Percentiles rank a stretch among this genome's conserved stretches.
Evolutionary conservation across 2,329 filamentous ascomycete species (phyloP).

Genomic region (Paecilomyces fulvus): DNA sequence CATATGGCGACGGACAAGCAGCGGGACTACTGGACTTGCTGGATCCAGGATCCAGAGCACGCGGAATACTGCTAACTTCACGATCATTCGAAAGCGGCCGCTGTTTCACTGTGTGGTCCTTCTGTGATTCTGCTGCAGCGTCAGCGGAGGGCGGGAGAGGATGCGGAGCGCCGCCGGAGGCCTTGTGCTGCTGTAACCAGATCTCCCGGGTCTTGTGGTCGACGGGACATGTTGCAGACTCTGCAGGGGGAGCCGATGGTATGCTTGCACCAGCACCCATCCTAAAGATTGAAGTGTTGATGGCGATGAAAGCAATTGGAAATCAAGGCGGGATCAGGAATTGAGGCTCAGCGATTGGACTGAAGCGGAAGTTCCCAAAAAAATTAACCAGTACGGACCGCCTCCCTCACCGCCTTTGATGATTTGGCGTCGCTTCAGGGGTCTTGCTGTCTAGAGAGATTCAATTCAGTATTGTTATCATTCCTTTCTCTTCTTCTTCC

Average conservation of each 20-base stretch:
- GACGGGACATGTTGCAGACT: constrained; percentile 61
- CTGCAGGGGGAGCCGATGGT: constrained; percentile 15
- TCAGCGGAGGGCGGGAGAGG: constrained; percentile 18
- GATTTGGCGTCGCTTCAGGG: constrained; percentile 4
- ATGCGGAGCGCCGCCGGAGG: constrained; percentile 26
- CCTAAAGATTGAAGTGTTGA: constrained; percentile 7
- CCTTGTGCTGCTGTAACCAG: constrained; percentile 59
- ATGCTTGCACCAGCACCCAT: constrained; percentile 34
- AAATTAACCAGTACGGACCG: constrained; percentile 2
- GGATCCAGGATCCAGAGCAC: constrained; percentile 36
- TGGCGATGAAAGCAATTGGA: constrained; percentile 7
- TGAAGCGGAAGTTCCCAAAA: background rate
- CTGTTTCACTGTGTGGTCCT: constrained; percentile 19
- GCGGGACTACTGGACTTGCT: constrained; percentile 8
- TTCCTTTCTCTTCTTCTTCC: background rate
- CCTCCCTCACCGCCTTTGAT: constrained; percentile 10
- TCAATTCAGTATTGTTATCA: background rate
- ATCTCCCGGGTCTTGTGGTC: constrained; percentile 81
- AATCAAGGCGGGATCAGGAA: background rate
- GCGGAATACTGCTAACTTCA: constrained; percentile 71
- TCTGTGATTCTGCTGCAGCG: constrained; percentile 17
- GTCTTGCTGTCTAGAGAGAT: background rate
- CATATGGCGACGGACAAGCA: constrained; percentile 21
- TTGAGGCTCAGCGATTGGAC: background rate
- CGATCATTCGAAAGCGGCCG: constrained; percentile 56